Evolutionary conservation across 2,329 filamentous ascomycete species (phyloP), one percentile per base, ranked within the genome.

Genomic region (Neoascochyta sp.): DNA sequence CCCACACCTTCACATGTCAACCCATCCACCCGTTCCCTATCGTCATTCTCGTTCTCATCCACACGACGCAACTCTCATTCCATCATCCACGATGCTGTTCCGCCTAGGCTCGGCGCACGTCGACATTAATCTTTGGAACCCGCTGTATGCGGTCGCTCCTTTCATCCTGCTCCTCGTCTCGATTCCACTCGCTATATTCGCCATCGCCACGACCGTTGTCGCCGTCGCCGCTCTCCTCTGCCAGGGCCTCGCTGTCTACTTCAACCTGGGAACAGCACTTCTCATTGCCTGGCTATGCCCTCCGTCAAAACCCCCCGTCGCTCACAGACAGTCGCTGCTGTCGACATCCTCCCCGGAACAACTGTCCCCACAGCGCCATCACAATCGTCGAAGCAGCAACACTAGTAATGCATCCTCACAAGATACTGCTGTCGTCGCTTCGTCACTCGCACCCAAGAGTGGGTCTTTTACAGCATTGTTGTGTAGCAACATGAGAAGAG

Each of bases 241-340:
- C 12, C 63, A 65, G 30, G 58, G 64, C 18, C 54, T 57, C 3
- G 45, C 66, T 24, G 63, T 69, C 16, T 69, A 69, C 41, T 45
- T 61, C 35, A 64, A 69, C 36, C 57, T 69, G 7, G 52, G 54
- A 14, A 30, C 63, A 22, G 66, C 66, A 7, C 47, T 68, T 13
- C 18, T 65, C 5, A 57, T 61, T 32, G 56, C 55, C 26, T 65
- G 53, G 41, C 36, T 68, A 22, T 52, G 54, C 27, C 46, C 54
- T 9, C 36, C 47, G 7, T 33, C 39, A 3, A 24, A 46, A 4
- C 53, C 52, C 30, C 27, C 29, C 24, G 17, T 16, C 21, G 18
- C 34, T 23, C 22, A 12, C 9, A 22, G 22, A 16, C 34, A 37
- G 16, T 17, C 34, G 6, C 34, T 38, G 5, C 42, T 41, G 8